phyloP scores from a whole-genome alignment of 2,329 filamentous ascomycete genomes.

The Emergomyces africanus region DNA sequence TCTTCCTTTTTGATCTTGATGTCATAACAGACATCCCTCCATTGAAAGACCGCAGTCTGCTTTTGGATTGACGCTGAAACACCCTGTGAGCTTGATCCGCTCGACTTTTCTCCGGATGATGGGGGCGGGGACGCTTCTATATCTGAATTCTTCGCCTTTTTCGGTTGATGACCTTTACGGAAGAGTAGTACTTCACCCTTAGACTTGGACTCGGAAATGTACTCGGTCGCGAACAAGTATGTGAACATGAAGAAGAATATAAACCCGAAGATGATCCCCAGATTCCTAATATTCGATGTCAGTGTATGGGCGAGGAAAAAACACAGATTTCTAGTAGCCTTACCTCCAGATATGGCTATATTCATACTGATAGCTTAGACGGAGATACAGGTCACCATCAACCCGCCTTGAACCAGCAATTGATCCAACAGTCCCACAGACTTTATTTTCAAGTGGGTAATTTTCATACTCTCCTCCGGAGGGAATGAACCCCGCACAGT shows the following conservation, averaged over 20 bases:
- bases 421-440: conserved; percentile 49
- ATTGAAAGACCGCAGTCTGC: conserved; percentile 71
- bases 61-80: conserved; percentile 38
- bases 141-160: conserved; percentile 21
- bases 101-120: conserved; percentile 20
- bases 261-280: conserved; percentile 56
- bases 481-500: conserved; percentile 35
- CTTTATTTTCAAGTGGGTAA: conserved; percentile 24
- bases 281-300: conserved; percentile 38
- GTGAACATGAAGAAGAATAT: conserved; percentile 45
- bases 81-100: conserved; percentile 14
- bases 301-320: background rate
- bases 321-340: background rate
- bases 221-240: conserved; percentile 54
- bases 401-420: conserved; percentile 40
- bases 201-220: conserved; percentile 51
- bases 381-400: conserved; percentile 47
- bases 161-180: conserved; percentile 52
- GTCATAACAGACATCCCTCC: conserved; percentile 72
- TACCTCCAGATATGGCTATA: conserved; percentile 46
- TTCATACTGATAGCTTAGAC: conserved; percentile 43
- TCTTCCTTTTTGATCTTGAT: conserved; percentile 65
- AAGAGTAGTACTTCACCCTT: conserved; percentile 68
- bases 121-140: conserved; percentile 17
- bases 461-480: conserved; percentile 25